Evolutionary conservation across 2,329 filamentous ascomycete species (phyloP), one percentile per base, ranked within the genome.

Genomic region (Ophiocordyceps unilateralis): DNA sequence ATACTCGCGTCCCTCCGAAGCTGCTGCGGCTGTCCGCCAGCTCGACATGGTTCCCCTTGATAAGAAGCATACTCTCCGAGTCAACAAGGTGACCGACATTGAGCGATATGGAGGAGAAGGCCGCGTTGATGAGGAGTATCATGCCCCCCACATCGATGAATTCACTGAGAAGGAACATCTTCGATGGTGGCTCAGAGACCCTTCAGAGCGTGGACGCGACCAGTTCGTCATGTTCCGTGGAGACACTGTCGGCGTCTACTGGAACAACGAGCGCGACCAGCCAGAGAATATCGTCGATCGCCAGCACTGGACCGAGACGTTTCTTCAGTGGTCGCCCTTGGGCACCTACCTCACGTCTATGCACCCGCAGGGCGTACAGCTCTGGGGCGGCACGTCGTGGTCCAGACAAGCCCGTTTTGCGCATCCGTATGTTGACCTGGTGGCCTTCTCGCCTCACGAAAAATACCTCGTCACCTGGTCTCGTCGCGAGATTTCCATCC

Each of bases 51-150:
- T 83, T 6, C 76, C 89, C 39, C 82, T 98, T 56, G 91, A 98
- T 69, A 96, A 93, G 76, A 95, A 81, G 68, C 88, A 98, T 72
- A 94, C 77, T 42, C 77, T 98, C 54, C 76, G 81, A 49, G 88
- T 98, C 54, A 98, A 98, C 78, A 98, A 98, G 68, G 74, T 98
- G 55, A 95, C 88, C 55, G 91, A 98, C 60, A 88, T 98, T 57
- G 91, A 98, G 61, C 83, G 91, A 52, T 98, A 85, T 62, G 91
- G 91, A 49, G 78, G 87, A 49, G 91, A 96, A 68, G 91, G 91
- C 52, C 80, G 87, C 51, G 76, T 98, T 55, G 83, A 94, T 51
- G 91, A 98, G 57, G 80, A 88, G 53, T 98, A 95, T 66, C 74
- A 76, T 46, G 69, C 81, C 41, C 91, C 91, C 43, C 67, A 81